A percentile compares a stretch with the other conserved stretches of the same genome.
These are phyloP conservation scores for Schizonepeta tenuifolia DNA, from an alignment of 257 asterid species.

Conservation along the genomic window DNA sequence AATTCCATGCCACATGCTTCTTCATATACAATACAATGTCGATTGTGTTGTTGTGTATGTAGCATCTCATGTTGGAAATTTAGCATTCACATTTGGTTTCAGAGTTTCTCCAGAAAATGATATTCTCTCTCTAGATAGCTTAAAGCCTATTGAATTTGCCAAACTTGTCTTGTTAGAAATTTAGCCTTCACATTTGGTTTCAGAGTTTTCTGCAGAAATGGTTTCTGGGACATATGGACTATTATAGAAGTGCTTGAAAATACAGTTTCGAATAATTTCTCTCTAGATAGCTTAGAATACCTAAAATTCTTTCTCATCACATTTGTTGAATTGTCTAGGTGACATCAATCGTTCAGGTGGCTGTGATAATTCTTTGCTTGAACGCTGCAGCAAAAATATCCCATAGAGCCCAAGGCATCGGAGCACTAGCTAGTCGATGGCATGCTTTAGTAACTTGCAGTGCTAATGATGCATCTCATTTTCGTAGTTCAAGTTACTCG, in stretches of 20 bases:
- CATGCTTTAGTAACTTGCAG: conserved; percentile 73
- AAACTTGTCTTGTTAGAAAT: not conserved
- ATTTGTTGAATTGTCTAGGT: conserved; percentile 43
- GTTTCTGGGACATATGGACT: not conserved
- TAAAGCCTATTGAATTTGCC: conserved; percentile 18
- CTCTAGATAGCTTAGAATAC: not conserved
- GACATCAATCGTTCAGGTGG: conserved; percentile 72
- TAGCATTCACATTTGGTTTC: not conserved
- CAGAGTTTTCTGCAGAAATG: not conserved
- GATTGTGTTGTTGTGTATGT: not conserved
- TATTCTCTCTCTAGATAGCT: not conserved
- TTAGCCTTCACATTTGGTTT: not conserved
- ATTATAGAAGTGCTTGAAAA: not conserved
- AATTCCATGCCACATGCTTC: not conserved
- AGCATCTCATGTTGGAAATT: not conserved
- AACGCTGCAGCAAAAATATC: conserved; percentile 84
- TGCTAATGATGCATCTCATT: conserved; percentile 46
- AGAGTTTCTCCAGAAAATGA: not conserved
- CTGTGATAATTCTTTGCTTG: conserved; percentile 66
- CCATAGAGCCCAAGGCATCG: conserved; percentile 78
- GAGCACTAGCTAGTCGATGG: conserved; percentile 72
- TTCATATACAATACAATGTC: not conserved
- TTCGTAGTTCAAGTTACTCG: conserved; percentile 47
- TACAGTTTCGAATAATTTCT: not conserved
- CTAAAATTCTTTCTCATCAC: not conserved